Evolutionary conservation across 2,329 filamentous ascomycete genomes (phyloP).

Genomic region (Ascocoryne sarcoides): DNA sequence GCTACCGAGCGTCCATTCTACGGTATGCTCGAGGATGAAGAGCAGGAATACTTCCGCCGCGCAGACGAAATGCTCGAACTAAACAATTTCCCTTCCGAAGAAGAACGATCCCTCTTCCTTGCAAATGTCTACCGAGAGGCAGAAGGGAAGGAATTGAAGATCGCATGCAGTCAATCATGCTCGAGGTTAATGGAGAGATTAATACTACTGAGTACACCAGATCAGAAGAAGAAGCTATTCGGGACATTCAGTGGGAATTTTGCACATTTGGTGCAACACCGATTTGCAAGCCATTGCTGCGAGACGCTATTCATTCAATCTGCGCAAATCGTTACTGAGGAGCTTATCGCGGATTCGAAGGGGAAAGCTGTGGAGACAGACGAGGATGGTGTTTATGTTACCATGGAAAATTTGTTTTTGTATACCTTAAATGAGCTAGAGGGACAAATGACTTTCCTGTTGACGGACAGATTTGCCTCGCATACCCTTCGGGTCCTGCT

Average conservation of each 20-base stretch:
- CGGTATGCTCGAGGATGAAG: slow-evolving; percentile 82
- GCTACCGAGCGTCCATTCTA: slow-evolving; percentile 52
- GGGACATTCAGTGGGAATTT: slow-evolving; percentile 81
- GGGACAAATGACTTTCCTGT: slow-evolving; percentile 68
- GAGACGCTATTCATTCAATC: slow-evolving; percentile 84
- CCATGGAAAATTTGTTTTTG: slow-evolving; percentile 81
- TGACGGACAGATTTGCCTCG: slow-evolving; percentile 85
- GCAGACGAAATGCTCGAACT: slow-evolving; percentile 84
- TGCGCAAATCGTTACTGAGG: slow-evolving; percentile 68
- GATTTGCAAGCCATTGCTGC: slow-evolving; percentile 95
- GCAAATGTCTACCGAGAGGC: slow-evolving; percentile 82
- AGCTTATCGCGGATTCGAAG: slow-evolving; percentile 44
- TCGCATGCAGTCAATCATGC: slow-evolving; percentile 91
- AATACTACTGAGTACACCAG: slow-evolving; percentile 68
- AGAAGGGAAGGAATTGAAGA: slow-evolving; percentile 85
- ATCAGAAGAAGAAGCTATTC: slow-evolving; percentile 82
- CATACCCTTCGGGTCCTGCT: slow-evolving; percentile 83
- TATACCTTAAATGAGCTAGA: slow-evolving; percentile 81
- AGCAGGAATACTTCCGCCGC: slow-evolving; percentile 90
- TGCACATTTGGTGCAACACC: slow-evolving; percentile 81
- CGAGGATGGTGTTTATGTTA: slow-evolving; percentile 47
- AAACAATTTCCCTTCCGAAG: slow-evolving; percentile 73
- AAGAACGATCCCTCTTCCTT: slow-evolving; percentile 64
- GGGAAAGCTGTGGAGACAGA: slow-evolving; percentile 36
- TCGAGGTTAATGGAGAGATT: slow-evolving; percentile 87